Conservation (phyloP, 805 yeast genomes). For the Metschnikowia picachoensis region DNA sequence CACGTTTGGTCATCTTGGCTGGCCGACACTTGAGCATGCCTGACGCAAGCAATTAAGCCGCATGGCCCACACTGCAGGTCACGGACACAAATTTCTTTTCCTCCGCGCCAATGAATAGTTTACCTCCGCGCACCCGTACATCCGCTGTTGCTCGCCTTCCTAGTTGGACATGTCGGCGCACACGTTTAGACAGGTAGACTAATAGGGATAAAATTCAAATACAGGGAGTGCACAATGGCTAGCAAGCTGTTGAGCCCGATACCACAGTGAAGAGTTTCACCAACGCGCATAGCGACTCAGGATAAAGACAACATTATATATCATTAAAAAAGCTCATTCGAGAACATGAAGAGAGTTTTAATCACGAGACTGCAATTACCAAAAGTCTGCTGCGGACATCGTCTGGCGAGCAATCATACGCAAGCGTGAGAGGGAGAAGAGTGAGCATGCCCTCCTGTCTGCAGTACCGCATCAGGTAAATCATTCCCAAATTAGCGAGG, state of each 20-base stretch:
- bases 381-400: neutral
- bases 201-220: constrained; percentile 7
- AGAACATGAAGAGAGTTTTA: too few species aligned
- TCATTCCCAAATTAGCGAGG: constrained; percentile 17
- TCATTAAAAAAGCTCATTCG: too few species aligned
- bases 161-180: constrained; percentile 9
- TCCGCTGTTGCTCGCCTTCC: constrained; percentile 8
- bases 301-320: too few species aligned
- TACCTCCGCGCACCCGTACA: constrained; percentile 1
- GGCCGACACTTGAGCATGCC: too few species aligned
- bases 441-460: constrained; percentile 8
- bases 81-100: constrained; percentile 2
- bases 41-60: constrained; percentile 7
- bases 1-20: too few species aligned
- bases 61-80: constrained; percentile 1
- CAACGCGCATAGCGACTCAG: neutral
- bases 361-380: too few species aligned
- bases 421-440: constrained; percentile 10
- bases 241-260: constrained; percentile 2
- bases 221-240: constrained; percentile 10
- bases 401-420: constrained; percentile 11
- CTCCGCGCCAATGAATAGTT: constrained; percentile 1
- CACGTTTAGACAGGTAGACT: constrained; percentile 8
- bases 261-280: neutral
- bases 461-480: constrained; percentile 13